Base-by-base conservation (phyloP, 2,329 filamentous ascomycete genomes). In the Botrytis sinoallii region DNA sequence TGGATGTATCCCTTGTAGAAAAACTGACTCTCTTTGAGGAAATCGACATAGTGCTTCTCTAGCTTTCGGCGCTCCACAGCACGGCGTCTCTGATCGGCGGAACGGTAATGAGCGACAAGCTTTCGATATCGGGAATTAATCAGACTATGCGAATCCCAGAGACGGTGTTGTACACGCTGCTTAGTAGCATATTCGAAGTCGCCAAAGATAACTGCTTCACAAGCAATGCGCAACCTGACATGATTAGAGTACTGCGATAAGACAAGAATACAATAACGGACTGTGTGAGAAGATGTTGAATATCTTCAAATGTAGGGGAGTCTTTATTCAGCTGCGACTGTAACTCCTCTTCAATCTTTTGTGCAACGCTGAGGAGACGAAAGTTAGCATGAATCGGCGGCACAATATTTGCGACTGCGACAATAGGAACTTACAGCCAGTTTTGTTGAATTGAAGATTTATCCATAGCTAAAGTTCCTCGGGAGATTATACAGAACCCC, bases 1-100 rank as follows among this genome's bases (percentile, higher is more conserved):
- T 95, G 90, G 72, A 98, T 92, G 79, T 93, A 96, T 77, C 90
- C 91, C 79, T 92, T 90, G 85, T 98, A 98, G 82, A 97, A 98
- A 79, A 90, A 90, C 82, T 96, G 93, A 77, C 94, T 92, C 65
- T 91, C 91, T 83, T 95, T 97, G 78, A 98, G 89, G 82, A 97
- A 98, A 77, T 90, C 89, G 73, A 91, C 86, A 82, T 97, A 98
- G 76, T 91, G 87, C 83, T 93, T 95, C 81, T 93, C 91, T 69
- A 95, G 85, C 82, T 94, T 96, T 76, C 95, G 90, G 79, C 89
- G 90, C 82, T 89, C 86, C 20, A 92, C 89, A 8, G 85, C 85
- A 75, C 88, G 85, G 72, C 85, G 85, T 74, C 77, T 81, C 65
- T 80, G 79, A 60, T 82, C 79, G 14, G 84, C 82, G 68, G 84